Base-by-base conservation (phyloP, 805 yeast genomes). In the Starmerella floris region DNA sequence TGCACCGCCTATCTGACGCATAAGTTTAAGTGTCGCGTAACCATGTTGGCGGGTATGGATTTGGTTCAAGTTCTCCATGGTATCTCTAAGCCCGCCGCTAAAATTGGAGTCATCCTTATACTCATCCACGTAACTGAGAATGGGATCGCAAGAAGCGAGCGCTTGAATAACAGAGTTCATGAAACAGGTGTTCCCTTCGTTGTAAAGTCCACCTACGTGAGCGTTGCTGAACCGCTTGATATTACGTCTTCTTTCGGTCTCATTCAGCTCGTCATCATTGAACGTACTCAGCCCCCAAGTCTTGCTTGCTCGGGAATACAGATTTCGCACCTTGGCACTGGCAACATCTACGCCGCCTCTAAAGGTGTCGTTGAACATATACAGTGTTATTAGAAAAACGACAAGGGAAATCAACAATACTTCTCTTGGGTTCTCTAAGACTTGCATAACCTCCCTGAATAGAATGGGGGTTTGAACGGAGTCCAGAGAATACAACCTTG, bases 111-210 rank as follows among this genome's bases (percentile, higher is more conserved):
- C 41, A 16, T 50, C 41, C 68, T 58, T 39, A 63, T 68, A 8
- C 23, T 65, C 61, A 32, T 74, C 72, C 36, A 82, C 65, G 53
- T 79, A 82, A 19, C 66, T 64, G 17, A 67, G 51, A 30, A 84
- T 63, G 28, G 76, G 72, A 22, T 70, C 67, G 0, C 91, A 78
- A 0, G 88, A 78, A 0, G 94, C 85, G 43, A 85, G 62, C 16
- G 82, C 72, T 59, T 87, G 96, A 23, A 87, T 60, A 1, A 87
- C 95, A 21, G 85, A 76, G 62, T 87, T 87, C 93, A 85, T 84
- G 55, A 87, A 87, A 60, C 96, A 87, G 0, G 95, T 84, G 57
- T 87, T 87, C 13, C 96, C 95, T 50, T 83, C 94, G 58, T 87
- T 87, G 45, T 73, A 70, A 30, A 87, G 68, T 1, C 96, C 96